Percentiles rank a stretch among this genome's conserved stretches.
Evolutionary conservation across 352 stramenopile genomes (phyloP).

Genomic region (Globisporangium sylvaticum): DNA sequence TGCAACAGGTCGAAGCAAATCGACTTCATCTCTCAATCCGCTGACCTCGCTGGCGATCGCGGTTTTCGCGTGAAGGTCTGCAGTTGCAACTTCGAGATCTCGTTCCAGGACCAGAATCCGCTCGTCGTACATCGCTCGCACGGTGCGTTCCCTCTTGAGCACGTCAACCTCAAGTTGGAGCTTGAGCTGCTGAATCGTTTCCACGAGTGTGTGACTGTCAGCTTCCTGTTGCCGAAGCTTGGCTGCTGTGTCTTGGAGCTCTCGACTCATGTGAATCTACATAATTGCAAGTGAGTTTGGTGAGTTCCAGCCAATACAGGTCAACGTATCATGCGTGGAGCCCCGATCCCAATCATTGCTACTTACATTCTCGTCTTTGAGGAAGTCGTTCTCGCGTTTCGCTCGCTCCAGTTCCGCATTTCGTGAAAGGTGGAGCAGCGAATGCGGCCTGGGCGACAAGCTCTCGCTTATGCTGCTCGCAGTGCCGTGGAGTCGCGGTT

Average conservation of each 20-base stretch:
- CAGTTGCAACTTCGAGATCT: constrained; percentile 28
- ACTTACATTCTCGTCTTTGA: constrained; percentile 58
- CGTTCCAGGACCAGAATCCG: constrained; percentile 41
- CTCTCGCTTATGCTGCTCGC: too few relatives aligned
- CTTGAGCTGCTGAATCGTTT: constrained; percentile 32
- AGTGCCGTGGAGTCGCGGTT: too few relatives aligned
- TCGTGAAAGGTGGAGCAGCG: constrained; percentile 38
- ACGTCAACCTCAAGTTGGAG: constrained; percentile 45
- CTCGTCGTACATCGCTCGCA: constrained; percentile 52
- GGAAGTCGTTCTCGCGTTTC: constrained; percentile 49
- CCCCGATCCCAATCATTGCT: background rate
- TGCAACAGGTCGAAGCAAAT: constrained; percentile 53
- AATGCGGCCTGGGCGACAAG: too few relatives aligned
- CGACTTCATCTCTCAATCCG: constrained; percentile 56
- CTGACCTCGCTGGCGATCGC: constrained; percentile 33
- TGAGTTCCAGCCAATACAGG: background rate
- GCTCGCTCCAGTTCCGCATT: constrained; percentile 46
- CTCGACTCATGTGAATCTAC: constrained; percentile 37
- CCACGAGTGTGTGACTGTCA: constrained; percentile 29
- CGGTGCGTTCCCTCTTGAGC: constrained; percentile 49
- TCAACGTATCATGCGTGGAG: background rate
- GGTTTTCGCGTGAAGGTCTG: constrained; percentile 32
- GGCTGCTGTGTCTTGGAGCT: constrained; percentile 22
- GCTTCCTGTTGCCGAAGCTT: constrained; percentile 23
- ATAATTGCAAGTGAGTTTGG: background rate